Conservation (phyloP, 108 stramenopile genomes). For the Skeletonema menzelii region DNA sequence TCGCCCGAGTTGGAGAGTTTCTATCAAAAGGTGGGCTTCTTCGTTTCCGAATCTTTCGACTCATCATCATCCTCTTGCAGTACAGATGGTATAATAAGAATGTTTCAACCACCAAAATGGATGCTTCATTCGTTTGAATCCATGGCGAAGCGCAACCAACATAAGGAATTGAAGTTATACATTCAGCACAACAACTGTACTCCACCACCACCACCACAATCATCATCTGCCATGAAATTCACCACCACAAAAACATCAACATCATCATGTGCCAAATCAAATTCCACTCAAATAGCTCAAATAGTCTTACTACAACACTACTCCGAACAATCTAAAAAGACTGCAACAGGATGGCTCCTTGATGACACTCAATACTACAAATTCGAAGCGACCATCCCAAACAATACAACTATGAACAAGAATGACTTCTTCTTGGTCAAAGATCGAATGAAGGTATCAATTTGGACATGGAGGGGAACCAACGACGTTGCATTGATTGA, state of each 20-base stretch:
- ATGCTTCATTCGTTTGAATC: slow-evolving; percentile 3
- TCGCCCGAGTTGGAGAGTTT: slow-evolving; percentile 4
- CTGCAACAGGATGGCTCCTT: slow-evolving; percentile 19
- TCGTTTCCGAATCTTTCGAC: too few species aligned
- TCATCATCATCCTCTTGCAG: background rate
- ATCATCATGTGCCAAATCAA: background rate
- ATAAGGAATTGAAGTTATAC: background rate
- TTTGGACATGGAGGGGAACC: background rate
- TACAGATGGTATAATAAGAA: background rate
- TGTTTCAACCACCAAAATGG: background rate
- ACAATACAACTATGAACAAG: background rate
- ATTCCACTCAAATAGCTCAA: background rate
- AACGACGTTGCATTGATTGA: background rate
- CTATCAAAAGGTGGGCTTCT: slow-evolving; percentile 11
- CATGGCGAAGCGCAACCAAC: background rate
- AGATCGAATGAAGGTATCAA: background rate
- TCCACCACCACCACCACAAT: background rate
- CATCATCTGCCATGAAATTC: too few species aligned
- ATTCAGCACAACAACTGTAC: background rate
- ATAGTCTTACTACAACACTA: slow-evolving; percentile 17
- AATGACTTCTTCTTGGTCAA: background rate
- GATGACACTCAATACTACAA: background rate
- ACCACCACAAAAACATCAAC: too few species aligned
- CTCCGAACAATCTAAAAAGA: slow-evolving; percentile 1
- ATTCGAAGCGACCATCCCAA: background rate